Conservation (phyloP, 148 eudicot species). For the Beta vulgaris region DNA sequence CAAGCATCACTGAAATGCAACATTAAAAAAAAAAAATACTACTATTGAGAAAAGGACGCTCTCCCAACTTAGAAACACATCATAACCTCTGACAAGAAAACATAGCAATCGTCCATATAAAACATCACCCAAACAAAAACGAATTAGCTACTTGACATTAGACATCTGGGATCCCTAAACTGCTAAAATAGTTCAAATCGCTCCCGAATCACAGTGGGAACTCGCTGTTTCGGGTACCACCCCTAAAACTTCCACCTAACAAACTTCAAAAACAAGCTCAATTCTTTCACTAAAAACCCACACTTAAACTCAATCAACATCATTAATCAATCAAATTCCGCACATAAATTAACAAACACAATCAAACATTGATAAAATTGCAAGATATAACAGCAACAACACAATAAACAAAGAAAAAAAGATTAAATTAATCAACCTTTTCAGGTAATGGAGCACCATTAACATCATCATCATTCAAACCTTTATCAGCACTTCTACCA, state of each 20-base stretch:
- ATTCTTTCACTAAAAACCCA: not conserved
- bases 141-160: not conserved
- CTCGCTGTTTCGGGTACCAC: not conserved
- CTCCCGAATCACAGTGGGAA: not conserved
- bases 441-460: slow-evolving; percentile 70
- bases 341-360: not conserved
- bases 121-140: not conserved
- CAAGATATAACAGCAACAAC: too few species aligned
- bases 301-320: not conserved
- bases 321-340: not conserved
- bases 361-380: not conserved
- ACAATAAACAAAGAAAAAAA: not conserved
- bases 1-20: not conserved
- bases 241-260: not conserved
- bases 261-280: not conserved
- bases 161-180: not conserved
- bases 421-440: slow-evolving; percentile 33
- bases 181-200: not conserved
- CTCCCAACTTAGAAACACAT: not conserved
- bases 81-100: not conserved
- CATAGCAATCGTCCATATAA: not conserved
- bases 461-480: slow-evolving; percentile 55
- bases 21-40: not conserved
- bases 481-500: slow-evolving; percentile 42
- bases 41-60: not conserved